Conservation (phyloP, 495 filamentous ascomycete genomes). For the Penicillium turbatum region DNA sequence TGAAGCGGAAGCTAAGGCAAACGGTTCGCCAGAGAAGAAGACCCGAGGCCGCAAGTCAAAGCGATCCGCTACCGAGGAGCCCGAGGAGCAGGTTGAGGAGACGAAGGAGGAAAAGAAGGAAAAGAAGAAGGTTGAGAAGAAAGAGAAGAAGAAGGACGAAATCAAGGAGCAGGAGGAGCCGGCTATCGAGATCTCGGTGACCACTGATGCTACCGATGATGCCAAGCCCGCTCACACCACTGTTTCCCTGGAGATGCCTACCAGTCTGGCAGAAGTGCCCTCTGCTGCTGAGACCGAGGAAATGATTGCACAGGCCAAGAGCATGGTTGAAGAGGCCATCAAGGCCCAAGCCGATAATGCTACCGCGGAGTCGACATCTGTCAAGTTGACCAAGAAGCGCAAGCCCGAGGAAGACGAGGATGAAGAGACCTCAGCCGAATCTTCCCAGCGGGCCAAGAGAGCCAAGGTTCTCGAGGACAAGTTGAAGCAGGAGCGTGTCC, state of each 20-base stretch:
- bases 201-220: slow-evolving; percentile 50
- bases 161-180: slow-evolving; percentile 55
- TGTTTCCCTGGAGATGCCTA: slow-evolving; percentile 74
- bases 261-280: slow-evolving; percentile 61
- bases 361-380: slow-evolving; percentile 35
- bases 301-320: slow-evolving; percentile 81
- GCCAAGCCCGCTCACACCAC: slow-evolving; percentile 66
- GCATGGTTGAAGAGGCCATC: slow-evolving; percentile 81
- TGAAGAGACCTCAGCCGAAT: slow-evolving; percentile 48
- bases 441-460: slow-evolving; percentile 61
- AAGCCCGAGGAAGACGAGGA: slow-evolving; percentile 71
- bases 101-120: slow-evolving; percentile 21
- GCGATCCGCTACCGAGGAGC: slow-evolving; percentile 33
- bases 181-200: slow-evolving; percentile 28
- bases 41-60: slow-evolving; percentile 29
- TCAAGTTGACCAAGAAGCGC: slow-evolving; percentile 61
- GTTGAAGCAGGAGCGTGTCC: slow-evolving; percentile 75
- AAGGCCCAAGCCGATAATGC: slow-evolving; percentile 46
- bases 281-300: slow-evolving; percentile 68
- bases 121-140: slow-evolving; percentile 40
- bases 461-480: slow-evolving; percentile 68
- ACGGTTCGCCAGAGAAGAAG: slow-evolving; percentile 28
- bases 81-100: slow-evolving; percentile 29
- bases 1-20: slow-evolving; percentile 25
- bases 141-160: slow-evolving; percentile 29